Conservation (phyloP, 2,329 filamentous ascomycete genomes). For the Cordyceps militaris region DNA sequence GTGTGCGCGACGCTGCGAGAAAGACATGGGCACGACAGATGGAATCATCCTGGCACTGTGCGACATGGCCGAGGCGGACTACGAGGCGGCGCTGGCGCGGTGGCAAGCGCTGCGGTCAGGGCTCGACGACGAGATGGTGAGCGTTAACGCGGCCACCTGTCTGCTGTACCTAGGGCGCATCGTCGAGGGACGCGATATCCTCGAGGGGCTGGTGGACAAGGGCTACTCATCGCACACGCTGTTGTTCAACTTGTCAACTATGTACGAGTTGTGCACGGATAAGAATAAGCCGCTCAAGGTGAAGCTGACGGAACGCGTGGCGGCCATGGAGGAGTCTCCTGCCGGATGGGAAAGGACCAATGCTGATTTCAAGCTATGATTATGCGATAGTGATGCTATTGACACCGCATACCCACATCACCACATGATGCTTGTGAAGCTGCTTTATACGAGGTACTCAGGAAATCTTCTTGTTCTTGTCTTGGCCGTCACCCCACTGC, state of each 20-base stretch:
- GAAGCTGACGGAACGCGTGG: slow-evolving; percentile 62
- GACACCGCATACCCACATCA: too few relatives aligned
- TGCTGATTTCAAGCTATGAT: slow-evolving; percentile 65
- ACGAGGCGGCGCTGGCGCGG: slow-evolving; percentile 51
- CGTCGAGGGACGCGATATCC: slow-evolving; percentile 57
- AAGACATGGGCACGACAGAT: slow-evolving; percentile 29
- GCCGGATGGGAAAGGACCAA: slow-evolving; percentile 65
- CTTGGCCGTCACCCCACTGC: neutral
- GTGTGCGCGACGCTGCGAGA: slow-evolving; percentile 35
- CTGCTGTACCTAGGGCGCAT: slow-evolving; percentile 75
- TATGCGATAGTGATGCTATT: neutral
- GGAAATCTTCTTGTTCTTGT: neutral
- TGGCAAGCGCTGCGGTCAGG: slow-evolving; percentile 49
- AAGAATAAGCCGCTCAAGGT: slow-evolving; percentile 63
- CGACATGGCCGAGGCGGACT: slow-evolving; percentile 71
- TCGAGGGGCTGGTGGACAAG: slow-evolving; percentile 58
- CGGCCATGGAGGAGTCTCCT: slow-evolving; percentile 47
- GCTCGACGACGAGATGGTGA: slow-evolving; percentile 58
- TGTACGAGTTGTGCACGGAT: slow-evolving; percentile 89
- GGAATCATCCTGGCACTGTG: slow-evolving; percentile 60
- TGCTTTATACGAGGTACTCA: neutral
- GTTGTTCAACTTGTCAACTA: slow-evolving; percentile 81
- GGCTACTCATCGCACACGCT: slow-evolving; percentile 68
- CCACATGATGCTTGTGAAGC: neutral
- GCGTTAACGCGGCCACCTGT: slow-evolving; percentile 78